Conservation (phyloP, 176 grass and related monocot species). For the Ampelocalamus luodianensis region DNA sequence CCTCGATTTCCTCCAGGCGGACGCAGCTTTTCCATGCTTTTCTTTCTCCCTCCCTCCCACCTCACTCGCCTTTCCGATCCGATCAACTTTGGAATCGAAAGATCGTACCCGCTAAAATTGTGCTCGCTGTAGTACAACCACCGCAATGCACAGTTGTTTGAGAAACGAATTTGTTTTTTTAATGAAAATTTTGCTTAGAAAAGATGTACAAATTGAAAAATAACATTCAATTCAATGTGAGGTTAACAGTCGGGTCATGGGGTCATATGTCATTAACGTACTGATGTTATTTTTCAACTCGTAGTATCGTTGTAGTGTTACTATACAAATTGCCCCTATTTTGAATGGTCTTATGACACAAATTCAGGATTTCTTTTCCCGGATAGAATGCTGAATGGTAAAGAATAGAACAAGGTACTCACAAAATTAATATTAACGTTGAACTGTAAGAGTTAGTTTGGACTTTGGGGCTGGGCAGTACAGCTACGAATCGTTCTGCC, state of each 20-base stretch:
- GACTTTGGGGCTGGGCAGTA: not conserved
- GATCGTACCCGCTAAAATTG: too few relatives aligned
- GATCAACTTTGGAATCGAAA: not conserved
- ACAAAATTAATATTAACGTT: not conserved
- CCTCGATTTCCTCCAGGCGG: not conserved
- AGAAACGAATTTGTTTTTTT: not conserved
- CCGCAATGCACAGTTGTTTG: not conserved
- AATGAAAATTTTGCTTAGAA: not conserved
- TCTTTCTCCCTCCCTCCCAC: not conserved
- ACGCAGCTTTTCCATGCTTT: not conserved
- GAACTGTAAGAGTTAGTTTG: not conserved
- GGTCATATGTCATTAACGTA: too few relatives aligned
- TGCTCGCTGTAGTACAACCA: not conserved
- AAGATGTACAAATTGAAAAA: too few relatives aligned
- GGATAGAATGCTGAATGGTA: not conserved
- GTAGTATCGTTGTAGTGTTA: too few relatives aligned
- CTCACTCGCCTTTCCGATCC: not conserved
- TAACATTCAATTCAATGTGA: too few relatives aligned
- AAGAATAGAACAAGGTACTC: not conserved
- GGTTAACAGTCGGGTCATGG: too few relatives aligned
- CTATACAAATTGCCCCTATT: not conserved
- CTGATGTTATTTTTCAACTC: too few relatives aligned
- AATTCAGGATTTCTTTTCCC: not conserved
- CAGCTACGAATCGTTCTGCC: not conserved
- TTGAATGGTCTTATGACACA: not conserved